phyloP scores from a whole-genome alignment of 2,329 filamentous ascomycete genomes.

The Arthrobotrys iridis region DNA sequence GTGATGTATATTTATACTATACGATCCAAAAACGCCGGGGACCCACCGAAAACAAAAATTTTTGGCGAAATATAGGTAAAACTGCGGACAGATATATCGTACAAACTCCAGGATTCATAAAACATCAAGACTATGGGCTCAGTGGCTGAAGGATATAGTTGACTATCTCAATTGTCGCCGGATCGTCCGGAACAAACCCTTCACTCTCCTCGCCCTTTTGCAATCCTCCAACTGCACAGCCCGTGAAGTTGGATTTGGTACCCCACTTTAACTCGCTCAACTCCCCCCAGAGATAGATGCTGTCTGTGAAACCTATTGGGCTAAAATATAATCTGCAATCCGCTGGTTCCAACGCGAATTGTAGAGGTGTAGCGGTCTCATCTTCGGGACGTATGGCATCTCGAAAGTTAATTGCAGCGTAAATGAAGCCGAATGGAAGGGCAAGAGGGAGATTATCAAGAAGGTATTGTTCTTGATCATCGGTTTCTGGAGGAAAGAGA shows the following conservation, averaged over 20 bases:
- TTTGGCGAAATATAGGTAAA: neutral
- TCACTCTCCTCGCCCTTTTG: slow-evolving; percentile 30
- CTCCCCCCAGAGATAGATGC: slow-evolving; percentile 39
- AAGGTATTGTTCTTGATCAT: slow-evolving; percentile 14
- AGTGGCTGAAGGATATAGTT: slow-evolving; percentile 32
- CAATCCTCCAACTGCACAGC: slow-evolving; percentile 41
- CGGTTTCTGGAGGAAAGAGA: slow-evolving; percentile 9
- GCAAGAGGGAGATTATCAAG: slow-evolving; percentile 20
- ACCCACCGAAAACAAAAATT: neutral
- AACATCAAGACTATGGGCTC: neutral
- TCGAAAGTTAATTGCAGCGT: slow-evolving; percentile 39
- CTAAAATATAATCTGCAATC: slow-evolving; percentile 66
- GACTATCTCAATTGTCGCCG: slow-evolving; percentile 24
- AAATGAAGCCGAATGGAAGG: slow-evolving; percentile 20
- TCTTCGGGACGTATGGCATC: slow-evolving; percentile 45
- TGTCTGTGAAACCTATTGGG: slow-evolving; percentile 18
- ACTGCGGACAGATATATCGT: neutral
- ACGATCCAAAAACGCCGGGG: slow-evolving; percentile 1
- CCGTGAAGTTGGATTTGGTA: slow-evolving; percentile 23
- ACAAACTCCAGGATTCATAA: neutral
- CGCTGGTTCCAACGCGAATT: slow-evolving; percentile 65
- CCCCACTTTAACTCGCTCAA: slow-evolving; percentile 46
- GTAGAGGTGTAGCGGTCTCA: slow-evolving; percentile 61
- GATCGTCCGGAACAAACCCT: slow-evolving; percentile 35
- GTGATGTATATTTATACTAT: neutral